Conservation (phyloP, 768 basidiomycete genomes). For the Lepiota brunneoincarnata region DNA sequence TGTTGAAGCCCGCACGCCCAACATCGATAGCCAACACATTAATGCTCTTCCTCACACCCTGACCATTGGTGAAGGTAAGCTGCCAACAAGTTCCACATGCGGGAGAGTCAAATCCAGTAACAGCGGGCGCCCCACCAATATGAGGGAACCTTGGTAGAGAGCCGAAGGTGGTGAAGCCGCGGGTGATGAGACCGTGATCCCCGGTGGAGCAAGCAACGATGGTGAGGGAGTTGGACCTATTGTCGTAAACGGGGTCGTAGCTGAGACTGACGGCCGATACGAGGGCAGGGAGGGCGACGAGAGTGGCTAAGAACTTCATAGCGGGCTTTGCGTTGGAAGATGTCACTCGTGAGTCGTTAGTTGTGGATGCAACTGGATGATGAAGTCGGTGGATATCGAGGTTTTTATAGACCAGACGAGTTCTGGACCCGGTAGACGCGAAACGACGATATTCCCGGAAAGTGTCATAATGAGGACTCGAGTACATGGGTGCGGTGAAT, state of each 20-base stretch:
- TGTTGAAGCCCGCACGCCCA: constrained; percentile 42
- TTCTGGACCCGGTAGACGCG: constrained; percentile 6
- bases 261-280: constrained; percentile 18
- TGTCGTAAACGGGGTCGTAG: constrained; percentile 57
- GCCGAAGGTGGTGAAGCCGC: constrained; percentile 46
- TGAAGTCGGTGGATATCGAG: not conserved
- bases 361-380: not conserved
- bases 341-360: not conserved
- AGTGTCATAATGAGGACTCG: not conserved
- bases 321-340: constrained; percentile 3
- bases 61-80: constrained; percentile 41
- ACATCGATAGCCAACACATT: constrained; percentile 53
- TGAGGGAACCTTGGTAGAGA: constrained; percentile 55
- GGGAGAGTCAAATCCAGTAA: constrained; percentile 48
- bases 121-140: constrained; percentile 54
- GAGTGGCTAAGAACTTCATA: constrained; percentile 31
- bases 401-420: constrained; percentile 1
- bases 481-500: constrained; percentile 1
- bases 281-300: constrained; percentile 18
- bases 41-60: constrained; percentile 33
- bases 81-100: constrained; percentile 63
- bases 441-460: not conserved
- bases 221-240: constrained; percentile 32
- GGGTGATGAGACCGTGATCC: constrained; percentile 44
- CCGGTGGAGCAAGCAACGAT: constrained; percentile 49